Evolutionary conservation across 2,329 filamentous ascomycete genomes (phyloP).

Genomic region (Magnaporthales sp.): DNA sequence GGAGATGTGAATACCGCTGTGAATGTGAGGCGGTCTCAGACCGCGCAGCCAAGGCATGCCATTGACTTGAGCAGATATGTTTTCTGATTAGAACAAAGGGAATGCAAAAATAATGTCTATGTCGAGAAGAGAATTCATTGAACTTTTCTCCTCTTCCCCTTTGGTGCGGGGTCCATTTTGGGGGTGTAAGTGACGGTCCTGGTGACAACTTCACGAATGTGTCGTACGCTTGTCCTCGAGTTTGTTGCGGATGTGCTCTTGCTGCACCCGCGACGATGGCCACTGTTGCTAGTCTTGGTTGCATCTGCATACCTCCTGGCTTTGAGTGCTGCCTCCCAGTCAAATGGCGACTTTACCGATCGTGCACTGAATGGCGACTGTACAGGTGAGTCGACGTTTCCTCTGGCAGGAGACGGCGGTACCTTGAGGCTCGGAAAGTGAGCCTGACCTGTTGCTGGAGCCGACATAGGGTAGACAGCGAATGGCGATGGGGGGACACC

Average conservation of each 20-base stretch:
- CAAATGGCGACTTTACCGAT: conserved; percentile 60
- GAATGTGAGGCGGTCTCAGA: neutral
- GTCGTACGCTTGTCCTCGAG: conserved; percentile 53
- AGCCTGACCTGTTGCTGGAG: conserved; percentile 50
- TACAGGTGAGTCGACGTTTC: conserved; percentile 58
- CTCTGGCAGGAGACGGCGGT: conserved; percentile 65
- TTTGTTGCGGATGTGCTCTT: conserved; percentile 38
- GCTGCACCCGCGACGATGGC: conserved; percentile 18
- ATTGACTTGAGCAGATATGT: neutral
- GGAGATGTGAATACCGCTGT: neutral
- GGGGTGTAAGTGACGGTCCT: conserved; percentile 87
- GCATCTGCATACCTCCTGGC: conserved; percentile 51
- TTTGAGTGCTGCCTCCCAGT: conserved; percentile 69
- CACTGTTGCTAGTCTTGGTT: conserved; percentile 21
- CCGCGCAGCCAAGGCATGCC: neutral
- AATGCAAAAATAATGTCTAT: neutral
- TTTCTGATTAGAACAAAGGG: neutral
- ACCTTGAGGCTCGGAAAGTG: conserved; percentile 63
- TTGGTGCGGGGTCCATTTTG: conserved; percentile 78
- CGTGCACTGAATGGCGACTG: conserved; percentile 68
- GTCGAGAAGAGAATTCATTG: conserved; percentile 21
- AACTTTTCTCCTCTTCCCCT: conserved; percentile 81
- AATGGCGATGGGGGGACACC: conserved; percentile 40
- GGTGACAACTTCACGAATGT: conserved; percentile 87
- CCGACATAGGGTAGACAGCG: conserved; percentile 45